phyloP scores from a whole-genome alignment of 2,329 filamentous ascomycete species.

The Colletotrichum graminicola region DNA sequence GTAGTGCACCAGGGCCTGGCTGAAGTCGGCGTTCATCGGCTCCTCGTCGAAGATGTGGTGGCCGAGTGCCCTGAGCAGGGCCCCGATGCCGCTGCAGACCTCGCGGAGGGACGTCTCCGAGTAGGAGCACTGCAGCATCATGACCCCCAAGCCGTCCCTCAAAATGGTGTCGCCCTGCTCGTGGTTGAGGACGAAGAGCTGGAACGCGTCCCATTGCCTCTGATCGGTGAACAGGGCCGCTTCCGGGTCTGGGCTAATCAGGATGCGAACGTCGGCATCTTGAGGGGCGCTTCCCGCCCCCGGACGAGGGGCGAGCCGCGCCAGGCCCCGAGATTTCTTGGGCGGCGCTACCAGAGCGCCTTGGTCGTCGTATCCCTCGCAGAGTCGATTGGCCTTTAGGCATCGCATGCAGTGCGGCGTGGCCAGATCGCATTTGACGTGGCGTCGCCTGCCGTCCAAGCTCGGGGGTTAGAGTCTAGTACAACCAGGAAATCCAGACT shows the following conservation, averaged over 20 bases:
- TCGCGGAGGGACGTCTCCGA: slow-evolving; percentile 15
- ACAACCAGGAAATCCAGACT: not conserved
- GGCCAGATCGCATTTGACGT: slow-evolving; percentile 60
- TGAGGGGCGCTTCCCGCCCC: too few species aligned
- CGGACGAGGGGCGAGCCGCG: not conserved
- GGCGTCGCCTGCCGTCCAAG: slow-evolving; percentile 46
- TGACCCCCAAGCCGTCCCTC: not conserved
- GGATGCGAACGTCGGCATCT: not conserved
- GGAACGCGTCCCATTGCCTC: slow-evolving; percentile 32
- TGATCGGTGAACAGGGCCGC: slow-evolving; percentile 30
- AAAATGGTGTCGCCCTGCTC: slow-evolving; percentile 27
- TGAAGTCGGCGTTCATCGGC: not conserved
- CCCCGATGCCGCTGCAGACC: slow-evolving; percentile 31
- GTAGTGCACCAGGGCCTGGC: slow-evolving; percentile 30
- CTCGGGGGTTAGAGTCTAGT: not conserved
- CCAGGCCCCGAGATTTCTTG: not conserved
- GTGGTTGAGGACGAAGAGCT: slow-evolving; percentile 14
- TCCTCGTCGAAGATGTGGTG: not conserved
- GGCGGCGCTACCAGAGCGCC: not conserved
- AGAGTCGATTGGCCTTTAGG: slow-evolving; percentile 23
- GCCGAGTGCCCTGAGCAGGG: slow-evolving; percentile 2
- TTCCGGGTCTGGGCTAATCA: slow-evolving; percentile 16
- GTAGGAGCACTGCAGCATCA: slow-evolving; percentile 22
- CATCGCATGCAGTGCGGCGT: slow-evolving; percentile 56
- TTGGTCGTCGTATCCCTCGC: slow-evolving; percentile 24